Conservation (phyloP, 1,139 yeast genomes). For the Blastobotrys raffinosifermentans region DNA sequence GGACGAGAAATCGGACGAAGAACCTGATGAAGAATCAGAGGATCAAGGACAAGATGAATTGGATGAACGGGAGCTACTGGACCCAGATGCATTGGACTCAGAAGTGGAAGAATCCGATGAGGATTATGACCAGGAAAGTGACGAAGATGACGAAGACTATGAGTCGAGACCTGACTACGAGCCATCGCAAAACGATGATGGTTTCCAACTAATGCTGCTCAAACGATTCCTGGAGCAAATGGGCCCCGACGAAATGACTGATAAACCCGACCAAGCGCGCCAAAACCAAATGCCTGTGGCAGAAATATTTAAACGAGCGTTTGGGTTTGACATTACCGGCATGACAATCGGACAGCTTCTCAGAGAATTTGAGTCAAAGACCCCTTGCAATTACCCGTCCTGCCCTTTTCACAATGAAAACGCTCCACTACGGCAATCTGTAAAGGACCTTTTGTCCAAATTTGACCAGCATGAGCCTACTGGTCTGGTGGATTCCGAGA, state of each 20-base stretch:
- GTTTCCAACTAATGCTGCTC: background rate
- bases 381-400: background rate
- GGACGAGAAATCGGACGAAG: background rate
- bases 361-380: background rate
- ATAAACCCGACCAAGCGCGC: background rate
- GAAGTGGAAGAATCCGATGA: background rate
- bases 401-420: background rate
- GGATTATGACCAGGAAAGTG: constrained; percentile 3
- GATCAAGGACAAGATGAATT: constrained; percentile 4
- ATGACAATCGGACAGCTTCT: background rate
- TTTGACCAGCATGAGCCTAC: too few relatives aligned
- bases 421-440: background rate
- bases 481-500: too few relatives aligned
- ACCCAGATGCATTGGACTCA: background rate
- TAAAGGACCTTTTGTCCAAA: too few relatives aligned
- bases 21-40: background rate
- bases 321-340: background rate
- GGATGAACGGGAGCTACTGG: constrained; percentile 1
- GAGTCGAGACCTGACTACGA: background rate
- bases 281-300: too few relatives aligned
- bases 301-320: background rate
- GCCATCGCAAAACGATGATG: constrained; percentile 1
- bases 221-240: background rate
- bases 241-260: background rate
- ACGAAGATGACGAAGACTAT: constrained; percentile 6